phyloP scores from a whole-genome alignment of 257 asterid species.

The Handroanthus guayacan region DNA sequence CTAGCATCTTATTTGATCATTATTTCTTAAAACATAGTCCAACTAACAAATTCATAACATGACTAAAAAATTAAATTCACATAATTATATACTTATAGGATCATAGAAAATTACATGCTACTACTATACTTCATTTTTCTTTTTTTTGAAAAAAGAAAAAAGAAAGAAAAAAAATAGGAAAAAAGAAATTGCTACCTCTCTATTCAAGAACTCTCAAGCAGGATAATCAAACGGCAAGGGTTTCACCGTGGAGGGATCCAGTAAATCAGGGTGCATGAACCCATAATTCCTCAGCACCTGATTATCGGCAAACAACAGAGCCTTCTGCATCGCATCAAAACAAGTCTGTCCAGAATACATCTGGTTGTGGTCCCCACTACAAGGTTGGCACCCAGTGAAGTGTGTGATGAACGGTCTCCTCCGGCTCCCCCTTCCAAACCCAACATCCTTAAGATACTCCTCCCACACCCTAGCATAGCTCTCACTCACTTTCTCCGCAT shows the following conservation, averaged over 20 bases:
- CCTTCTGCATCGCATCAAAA: conserved; percentile 77
- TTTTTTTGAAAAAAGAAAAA: neutral
- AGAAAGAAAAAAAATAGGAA: neutral
- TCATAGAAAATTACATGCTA: neutral
- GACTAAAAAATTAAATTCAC: neutral
- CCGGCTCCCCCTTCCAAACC: conserved; percentile 76
- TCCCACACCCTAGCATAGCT: conserved; percentile 64
- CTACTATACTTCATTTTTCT: conserved; percentile 13
- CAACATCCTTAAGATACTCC: conserved; percentile 76
- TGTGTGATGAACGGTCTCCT: conserved; percentile 94
- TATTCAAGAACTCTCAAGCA: conserved; percentile 38
- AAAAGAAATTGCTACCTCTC: neutral
- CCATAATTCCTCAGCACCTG: conserved; percentile 91
- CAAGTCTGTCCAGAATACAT: conserved; percentile 85
- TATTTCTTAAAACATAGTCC: neutral
- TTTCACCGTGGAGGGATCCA: conserved; percentile 67
- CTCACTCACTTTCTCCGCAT: conserved; percentile 80
- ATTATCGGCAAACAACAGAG: conserved; percentile 86
- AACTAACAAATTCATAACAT: neutral
- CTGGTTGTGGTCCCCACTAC: conserved; percentile 87
- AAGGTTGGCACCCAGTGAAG: conserved; percentile 98
- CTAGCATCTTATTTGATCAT: neutral
- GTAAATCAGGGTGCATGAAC: conserved; percentile 63
- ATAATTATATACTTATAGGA: conserved; percentile 4
- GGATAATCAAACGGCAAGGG: conserved; percentile 85